These are phyloP conservation scores for Fusarium globosum DNA, from an alignment of 2,329 filamentous ascomycete species.

Conservation along the genomic window DNA sequence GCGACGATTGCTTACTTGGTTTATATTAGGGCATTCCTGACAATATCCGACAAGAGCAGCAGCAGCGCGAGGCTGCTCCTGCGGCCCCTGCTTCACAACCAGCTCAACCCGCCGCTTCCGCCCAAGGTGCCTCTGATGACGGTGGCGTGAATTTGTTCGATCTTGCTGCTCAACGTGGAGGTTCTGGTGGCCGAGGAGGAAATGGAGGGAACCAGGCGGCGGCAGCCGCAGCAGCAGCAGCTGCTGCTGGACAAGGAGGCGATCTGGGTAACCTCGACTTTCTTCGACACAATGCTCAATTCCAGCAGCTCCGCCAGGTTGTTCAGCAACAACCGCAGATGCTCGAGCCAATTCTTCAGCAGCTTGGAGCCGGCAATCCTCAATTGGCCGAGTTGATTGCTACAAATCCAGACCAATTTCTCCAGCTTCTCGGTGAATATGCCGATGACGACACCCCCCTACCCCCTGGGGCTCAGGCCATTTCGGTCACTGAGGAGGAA, in stretches of 20 bases:
- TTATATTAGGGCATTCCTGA: constrained; percentile 84
- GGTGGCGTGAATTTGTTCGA: constrained; percentile 90
- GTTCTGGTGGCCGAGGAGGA: constrained; percentile 58
- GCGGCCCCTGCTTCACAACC: constrained; percentile 54
- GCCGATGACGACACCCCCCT: constrained; percentile 84
- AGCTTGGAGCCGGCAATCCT: constrained; percentile 94
- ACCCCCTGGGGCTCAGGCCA: constrained; percentile 88
- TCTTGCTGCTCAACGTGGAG: constrained; percentile 81
- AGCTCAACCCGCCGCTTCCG: constrained; percentile 52
- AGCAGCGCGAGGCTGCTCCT: constrained; percentile 53
- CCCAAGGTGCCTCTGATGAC: constrained; percentile 65
- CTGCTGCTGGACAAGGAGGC: constrained; percentile 61
- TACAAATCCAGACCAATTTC: constrained; percentile 91
- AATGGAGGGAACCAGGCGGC: constrained; percentile 55
- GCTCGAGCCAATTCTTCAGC: constrained; percentile 97
- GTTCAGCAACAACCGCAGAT: constrained; percentile 98
- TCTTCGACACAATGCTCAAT: constrained; percentile 93
- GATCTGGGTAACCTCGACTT: constrained; percentile 88
- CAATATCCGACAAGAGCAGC: constrained; percentile 78
- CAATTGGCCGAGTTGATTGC: constrained; percentile 93
- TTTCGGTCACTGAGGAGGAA: constrained; percentile 95
- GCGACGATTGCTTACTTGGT: constrained; percentile 17
- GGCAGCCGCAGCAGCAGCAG: constrained; percentile 56
- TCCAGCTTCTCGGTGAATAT: constrained; percentile 89
- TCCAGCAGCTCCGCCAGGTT: constrained; percentile 96